phyloP scores from a whole-genome alignment of 192 early-diverging fungal species.

The Coemansia sp. region DNA sequence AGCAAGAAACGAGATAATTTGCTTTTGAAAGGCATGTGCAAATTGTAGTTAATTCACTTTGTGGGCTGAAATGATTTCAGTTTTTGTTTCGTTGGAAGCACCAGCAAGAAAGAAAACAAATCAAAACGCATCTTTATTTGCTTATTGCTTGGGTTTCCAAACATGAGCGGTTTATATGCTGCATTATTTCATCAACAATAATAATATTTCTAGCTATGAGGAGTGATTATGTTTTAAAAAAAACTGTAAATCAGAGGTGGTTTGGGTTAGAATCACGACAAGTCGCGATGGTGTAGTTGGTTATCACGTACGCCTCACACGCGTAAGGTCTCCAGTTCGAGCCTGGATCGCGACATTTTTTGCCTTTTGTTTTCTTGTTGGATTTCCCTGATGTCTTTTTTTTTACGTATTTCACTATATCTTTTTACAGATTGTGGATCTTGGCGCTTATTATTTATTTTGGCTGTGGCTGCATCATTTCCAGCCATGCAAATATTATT shows the following conservation, averaged over 20 bases:
- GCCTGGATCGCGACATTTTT: constrained; percentile 37
- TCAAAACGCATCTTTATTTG: no score
- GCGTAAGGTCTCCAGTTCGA: constrained; percentile 51
- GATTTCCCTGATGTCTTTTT: neutral
- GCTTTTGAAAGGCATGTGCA: no score
- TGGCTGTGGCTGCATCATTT: no score
- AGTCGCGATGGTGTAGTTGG: constrained; percentile 44
- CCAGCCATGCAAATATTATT: no score
- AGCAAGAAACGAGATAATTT: no score
- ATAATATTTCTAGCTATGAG: neutral
- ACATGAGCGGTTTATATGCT: neutral
- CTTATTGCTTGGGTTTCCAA: neutral
- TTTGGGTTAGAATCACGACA: neutral
- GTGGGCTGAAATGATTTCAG: no score
- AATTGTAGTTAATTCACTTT: no score
- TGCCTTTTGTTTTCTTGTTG: constrained; percentile 1
- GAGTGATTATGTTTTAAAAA: neutral
- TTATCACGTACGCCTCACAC: constrained; percentile 51
- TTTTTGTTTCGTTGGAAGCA: no score
- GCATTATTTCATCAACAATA: no score
- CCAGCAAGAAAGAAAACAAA: no score
- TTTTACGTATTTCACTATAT: neutral
- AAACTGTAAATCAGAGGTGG: neutral
- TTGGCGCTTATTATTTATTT: no score
- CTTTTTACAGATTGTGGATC: neutral